A percentile compares a stretch with the other conserved stretches of the same genome.
Conservation (phyloP, 73 alveolate genomes). For the Effrenium voratum region DNA sequence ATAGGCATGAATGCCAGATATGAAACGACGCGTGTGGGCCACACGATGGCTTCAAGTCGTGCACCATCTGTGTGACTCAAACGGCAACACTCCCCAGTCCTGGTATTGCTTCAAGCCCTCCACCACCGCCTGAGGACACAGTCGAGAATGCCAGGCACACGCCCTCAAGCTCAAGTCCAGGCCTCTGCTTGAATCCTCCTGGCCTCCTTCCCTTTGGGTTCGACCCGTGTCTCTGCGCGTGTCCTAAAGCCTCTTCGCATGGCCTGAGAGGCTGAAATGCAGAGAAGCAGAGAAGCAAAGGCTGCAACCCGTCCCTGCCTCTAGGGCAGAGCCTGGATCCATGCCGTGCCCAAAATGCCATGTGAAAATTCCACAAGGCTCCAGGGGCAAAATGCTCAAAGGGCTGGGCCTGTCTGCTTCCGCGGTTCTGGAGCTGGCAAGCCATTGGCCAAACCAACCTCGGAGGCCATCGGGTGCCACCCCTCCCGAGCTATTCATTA, state of each 20-base stretch:
- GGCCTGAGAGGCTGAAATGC: background rate
- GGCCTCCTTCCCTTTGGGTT: slow-evolving; percentile 45
- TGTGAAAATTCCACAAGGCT: too few relatives aligned
- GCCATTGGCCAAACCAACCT: slow-evolving; percentile 70
- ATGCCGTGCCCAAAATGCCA: too few relatives aligned
- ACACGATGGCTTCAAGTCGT: too few relatives aligned
- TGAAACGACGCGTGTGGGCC: too few relatives aligned
- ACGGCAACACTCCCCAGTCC: too few relatives aligned
- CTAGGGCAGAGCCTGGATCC: slow-evolving; percentile 16
- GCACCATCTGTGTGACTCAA: too few relatives aligned
- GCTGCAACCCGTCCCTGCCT: background rate
- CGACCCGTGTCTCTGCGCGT: slow-evolving; percentile 73
- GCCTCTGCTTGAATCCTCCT: slow-evolving; percentile 60
- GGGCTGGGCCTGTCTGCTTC: slow-evolving; percentile 25
- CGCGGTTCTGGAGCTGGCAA: slow-evolving; percentile 41
- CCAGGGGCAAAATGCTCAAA: background rate
- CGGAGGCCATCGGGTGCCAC: background rate
- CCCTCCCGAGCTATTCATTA: too few relatives aligned
- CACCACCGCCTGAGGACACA: slow-evolving; percentile 7
- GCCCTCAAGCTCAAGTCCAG: background rate
- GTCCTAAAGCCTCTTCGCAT: slow-evolving; percentile 77
- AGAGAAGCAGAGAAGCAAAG: too few relatives aligned
- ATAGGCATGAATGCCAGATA: too few relatives aligned
- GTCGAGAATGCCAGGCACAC: background rate
- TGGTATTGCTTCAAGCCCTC: slow-evolving; percentile 59